phyloP scores from a whole-genome alignment of 2,329 filamentous ascomycete species.

The Paecilomyces formosus region DNA sequence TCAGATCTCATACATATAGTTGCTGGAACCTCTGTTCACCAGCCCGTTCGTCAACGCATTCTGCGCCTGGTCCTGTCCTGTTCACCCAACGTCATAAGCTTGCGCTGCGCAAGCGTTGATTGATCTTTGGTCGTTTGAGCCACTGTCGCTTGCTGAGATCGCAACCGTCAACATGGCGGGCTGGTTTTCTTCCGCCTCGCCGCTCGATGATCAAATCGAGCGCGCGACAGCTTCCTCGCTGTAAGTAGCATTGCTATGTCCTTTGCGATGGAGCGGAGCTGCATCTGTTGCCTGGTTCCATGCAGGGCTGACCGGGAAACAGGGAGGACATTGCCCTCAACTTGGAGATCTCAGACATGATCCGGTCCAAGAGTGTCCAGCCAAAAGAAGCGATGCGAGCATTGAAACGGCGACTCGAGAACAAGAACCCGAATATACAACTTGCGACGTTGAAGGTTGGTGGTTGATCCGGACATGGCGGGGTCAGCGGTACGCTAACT shows the following conservation, averaged over 20 bases:
- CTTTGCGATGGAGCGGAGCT: slow-evolving; percentile 9
- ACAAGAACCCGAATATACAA: slow-evolving; percentile 97
- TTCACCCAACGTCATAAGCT: not conserved
- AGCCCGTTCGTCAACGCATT: not conserved
- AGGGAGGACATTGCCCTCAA: slow-evolving; percentile 96
- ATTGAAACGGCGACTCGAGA: slow-evolving; percentile 85
- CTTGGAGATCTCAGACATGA: slow-evolving; percentile 95
- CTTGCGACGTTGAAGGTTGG: slow-evolving; percentile 83
- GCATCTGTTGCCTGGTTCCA: not conserved
- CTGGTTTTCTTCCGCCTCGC: slow-evolving; percentile 91
- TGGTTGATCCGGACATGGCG: slow-evolving; percentile 10
- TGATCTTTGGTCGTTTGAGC: not conserved
- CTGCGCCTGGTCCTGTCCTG: not conserved
- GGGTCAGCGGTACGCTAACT: slow-evolving; percentile 4
- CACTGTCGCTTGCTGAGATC: not conserved
- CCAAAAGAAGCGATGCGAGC: slow-evolving; percentile 98
- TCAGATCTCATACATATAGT: not conserved
- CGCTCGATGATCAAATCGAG: slow-evolving; percentile 95
- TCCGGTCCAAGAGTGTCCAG: slow-evolving; percentile 93
- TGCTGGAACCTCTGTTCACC: not conserved
- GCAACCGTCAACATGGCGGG: slow-evolving; percentile 68
- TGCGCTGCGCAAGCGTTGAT: not conserved
- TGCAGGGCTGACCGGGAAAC: slow-evolving; percentile 1
- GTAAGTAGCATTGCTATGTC: slow-evolving; percentile 44
- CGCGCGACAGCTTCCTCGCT: slow-evolving; percentile 90